A percentile compares a stretch with the other conserved stretches of the same genome.
Evolutionary conservation across 805 yeast genomes (phyloP).

Genomic region (Saturnispora diversa): DNA sequence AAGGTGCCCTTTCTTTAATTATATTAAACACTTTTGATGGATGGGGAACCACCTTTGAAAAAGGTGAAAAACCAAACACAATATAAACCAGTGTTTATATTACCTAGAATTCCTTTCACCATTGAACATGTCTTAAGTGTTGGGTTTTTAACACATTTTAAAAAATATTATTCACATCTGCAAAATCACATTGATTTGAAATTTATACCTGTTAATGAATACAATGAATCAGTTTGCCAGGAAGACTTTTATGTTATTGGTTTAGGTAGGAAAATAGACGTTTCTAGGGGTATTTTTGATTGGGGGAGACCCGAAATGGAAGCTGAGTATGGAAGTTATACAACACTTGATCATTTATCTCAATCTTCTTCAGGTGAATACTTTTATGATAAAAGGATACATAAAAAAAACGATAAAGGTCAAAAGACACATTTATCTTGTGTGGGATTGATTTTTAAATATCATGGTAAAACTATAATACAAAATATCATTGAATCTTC

Average conservation of each 20-base stretch:
- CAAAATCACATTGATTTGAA: background rate
- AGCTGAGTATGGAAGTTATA: too few relatives aligned
- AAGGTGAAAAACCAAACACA: background rate
- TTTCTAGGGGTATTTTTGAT: background rate
- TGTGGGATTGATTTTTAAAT: slow-evolving; percentile 87
- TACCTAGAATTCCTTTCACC: background rate
- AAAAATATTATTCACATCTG: background rate
- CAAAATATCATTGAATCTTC: slow-evolving; percentile 33
- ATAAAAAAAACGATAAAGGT: slow-evolving; percentile 10
- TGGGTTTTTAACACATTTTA: background rate
- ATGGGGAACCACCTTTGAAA: background rate
- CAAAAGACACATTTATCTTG: slow-evolving; percentile 42
- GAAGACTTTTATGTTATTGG: background rate
- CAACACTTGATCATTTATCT: too few relatives aligned
- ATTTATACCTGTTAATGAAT: background rate
- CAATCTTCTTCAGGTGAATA: too few relatives aligned
- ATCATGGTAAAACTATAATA: slow-evolving; percentile 63
- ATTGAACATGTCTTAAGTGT: slow-evolving; percentile 3
- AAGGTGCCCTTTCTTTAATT: background rate
- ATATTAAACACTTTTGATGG: background rate
- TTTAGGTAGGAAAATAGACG: background rate
- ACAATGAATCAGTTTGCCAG: too few relatives aligned
- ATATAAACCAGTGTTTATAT: background rate
- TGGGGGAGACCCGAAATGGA: slow-evolving; percentile 1
- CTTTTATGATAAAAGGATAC: slow-evolving; percentile 6